A percentile compares a stretch with the other conserved stretches of the same genome.
phyloP scores from a whole-genome alignment of 2,329 filamentous ascomycete species.

The Microsporum ferrugineum region DNA sequence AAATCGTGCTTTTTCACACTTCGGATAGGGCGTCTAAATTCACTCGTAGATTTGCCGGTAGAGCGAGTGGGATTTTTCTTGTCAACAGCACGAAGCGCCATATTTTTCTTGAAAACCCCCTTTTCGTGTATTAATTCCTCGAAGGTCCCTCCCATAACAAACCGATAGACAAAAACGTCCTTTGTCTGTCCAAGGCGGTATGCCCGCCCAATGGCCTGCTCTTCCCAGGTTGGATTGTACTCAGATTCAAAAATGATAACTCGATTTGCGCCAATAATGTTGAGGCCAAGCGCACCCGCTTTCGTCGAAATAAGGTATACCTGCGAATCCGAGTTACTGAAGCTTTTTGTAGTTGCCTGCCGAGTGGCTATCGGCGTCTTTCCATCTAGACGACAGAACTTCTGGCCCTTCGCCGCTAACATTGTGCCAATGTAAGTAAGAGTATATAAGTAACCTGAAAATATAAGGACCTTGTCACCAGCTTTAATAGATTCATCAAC shows the following conservation, averaged over 20 bases:
- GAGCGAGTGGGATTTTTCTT: conserved; percentile 63
- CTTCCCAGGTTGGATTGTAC: conserved; percentile 70
- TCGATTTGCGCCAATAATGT: conserved; percentile 71
- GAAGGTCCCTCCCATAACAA: conserved; percentile 66
- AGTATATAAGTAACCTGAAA: conserved; percentile 60
- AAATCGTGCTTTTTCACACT: conserved; percentile 44
- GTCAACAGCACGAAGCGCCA: conserved; percentile 71
- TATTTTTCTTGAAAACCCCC: conserved; percentile 69
- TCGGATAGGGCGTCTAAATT: conserved; percentile 51
- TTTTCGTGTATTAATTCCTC: conserved; percentile 64
- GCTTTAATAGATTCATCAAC: conserved; percentile 50
- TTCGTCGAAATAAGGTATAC: conserved; percentile 73
- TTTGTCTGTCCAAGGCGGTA: conserved; percentile 78
- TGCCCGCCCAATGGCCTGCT: conserved; percentile 75
- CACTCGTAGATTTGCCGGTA: conserved; percentile 43
- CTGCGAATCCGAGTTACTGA: conserved; percentile 48
- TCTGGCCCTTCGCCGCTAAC: conserved; percentile 40
- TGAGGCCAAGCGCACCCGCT: conserved; percentile 72
- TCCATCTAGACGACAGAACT: conserved; percentile 57
- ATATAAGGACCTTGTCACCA: conserved; percentile 68
- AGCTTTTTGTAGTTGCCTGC: conserved; percentile 53
- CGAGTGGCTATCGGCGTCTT: conserved; percentile 45
- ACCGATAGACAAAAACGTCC: conserved; percentile 71
- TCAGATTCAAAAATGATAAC: conserved; percentile 76
- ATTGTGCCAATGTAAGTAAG: conserved; percentile 57